These are phyloP conservation scores for Alternaria sp. DNA, from an alignment of 2,329 filamentous ascomycete genomes.

Conservation along the genomic window DNA sequence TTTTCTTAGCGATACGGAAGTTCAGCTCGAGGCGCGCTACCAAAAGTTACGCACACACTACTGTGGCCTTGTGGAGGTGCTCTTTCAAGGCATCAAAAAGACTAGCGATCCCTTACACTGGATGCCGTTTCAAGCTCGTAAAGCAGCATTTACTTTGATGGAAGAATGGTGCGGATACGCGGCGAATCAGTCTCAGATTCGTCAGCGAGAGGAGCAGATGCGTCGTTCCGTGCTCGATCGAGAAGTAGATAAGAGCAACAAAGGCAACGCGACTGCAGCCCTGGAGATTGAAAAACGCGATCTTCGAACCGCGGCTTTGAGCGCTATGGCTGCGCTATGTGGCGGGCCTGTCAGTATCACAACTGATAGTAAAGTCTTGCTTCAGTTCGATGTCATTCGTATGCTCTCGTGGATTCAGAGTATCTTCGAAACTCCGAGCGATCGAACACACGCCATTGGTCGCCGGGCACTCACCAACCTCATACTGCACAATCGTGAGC, in stretches of 20 bases:
- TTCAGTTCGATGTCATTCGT: conserved; percentile 90
- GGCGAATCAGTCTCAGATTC: conserved; percentile 84
- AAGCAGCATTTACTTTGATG: conserved; percentile 95
- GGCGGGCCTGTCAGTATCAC: conserved; percentile 83
- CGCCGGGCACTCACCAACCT: conserved; percentile 87
- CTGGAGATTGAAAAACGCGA: conserved; percentile 98
- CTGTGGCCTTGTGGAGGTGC: conserved; percentile 89
- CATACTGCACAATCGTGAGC: conserved; percentile 88
- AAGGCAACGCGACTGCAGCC: conserved; percentile 80
- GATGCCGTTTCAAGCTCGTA: conserved; percentile 97
- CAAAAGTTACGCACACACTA: conserved; percentile 92
- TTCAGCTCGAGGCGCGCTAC: conserved; percentile 94
- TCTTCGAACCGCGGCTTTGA: conserved; percentile 86
- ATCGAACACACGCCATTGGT: conserved; percentile 90
- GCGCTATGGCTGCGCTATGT: conserved; percentile 94
- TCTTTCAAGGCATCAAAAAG: conserved; percentile 90
- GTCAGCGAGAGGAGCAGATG: conserved; percentile 85
- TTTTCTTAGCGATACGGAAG: conserved; percentile 92
- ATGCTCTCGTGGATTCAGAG: conserved; percentile 96
- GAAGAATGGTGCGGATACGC: conserved; percentile 99
- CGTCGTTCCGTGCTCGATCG: conserved; percentile 83
- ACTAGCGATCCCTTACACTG: conserved; percentile 86
- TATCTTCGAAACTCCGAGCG: conserved; percentile 91
- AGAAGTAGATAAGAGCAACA: conserved; percentile 74
- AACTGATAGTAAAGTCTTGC: conserved; percentile 83